A percentile compares a stretch with the other conserved stretches of the same genome.
phyloP scores from a whole-genome alignment of 768 basidiomycete genomes.

The Boletus rufocinnamomeus region DNA sequence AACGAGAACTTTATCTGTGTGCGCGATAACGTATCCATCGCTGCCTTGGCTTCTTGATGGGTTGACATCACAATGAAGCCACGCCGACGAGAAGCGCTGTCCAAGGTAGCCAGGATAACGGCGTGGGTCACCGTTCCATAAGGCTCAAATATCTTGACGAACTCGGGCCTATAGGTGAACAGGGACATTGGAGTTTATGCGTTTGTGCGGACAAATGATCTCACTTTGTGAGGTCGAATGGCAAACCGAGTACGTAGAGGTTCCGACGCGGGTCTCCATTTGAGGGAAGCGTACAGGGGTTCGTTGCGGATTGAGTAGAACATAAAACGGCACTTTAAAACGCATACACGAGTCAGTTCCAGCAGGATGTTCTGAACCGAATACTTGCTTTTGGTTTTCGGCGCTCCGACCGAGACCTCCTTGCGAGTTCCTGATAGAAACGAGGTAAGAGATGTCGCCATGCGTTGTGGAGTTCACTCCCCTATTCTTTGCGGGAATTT shows the following conservation, averaged over 20 bases:
- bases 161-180: conserved; percentile 46
- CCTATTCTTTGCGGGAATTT: conserved; percentile 9
- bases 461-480: background rate
- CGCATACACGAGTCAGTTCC: conserved; percentile 24
- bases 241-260: conserved; percentile 81
- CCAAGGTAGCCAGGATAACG: conserved; percentile 81
- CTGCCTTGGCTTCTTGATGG: conserved; percentile 68
- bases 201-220: conserved; percentile 16
- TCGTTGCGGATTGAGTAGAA: background rate
- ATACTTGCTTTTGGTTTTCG: conserved; percentile 56
- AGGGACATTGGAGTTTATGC: background rate
- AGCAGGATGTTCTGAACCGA: background rate
- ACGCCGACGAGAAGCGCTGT: conserved; percentile 79
- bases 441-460: conserved; percentile 9
- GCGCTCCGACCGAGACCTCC: conserved; percentile 49
- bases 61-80: conserved; percentile 82
- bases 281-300: conserved; percentile 20
- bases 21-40: conserved; percentile 67
- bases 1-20: conserved; percentile 63
- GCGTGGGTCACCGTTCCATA: conserved; percentile 73
- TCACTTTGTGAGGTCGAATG: conserved; percentile 79
- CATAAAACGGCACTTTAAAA: conserved; percentile 42
- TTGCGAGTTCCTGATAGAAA: conserved; percentile 12
- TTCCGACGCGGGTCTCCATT: conserved; percentile 61
- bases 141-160: conserved; percentile 58